Conservation (phyloP, 2,329 filamentous ascomycete species). For the Xylaria sp. region DNA sequence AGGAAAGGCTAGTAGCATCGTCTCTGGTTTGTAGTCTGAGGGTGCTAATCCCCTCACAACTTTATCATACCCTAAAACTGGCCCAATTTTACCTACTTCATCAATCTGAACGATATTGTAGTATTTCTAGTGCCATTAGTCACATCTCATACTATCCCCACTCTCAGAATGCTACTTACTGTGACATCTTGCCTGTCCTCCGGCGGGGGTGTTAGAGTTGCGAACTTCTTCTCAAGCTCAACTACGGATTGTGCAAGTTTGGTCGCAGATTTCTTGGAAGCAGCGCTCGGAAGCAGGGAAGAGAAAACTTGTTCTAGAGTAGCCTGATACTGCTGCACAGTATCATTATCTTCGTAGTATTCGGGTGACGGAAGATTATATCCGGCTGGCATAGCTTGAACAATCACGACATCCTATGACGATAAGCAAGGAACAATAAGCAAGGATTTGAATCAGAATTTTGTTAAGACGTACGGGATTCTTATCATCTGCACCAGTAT, state of each 20-base stretch:
- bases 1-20: conserved; percentile 69
- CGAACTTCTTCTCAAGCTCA: conserved; percentile 71
- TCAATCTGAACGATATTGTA: conserved; percentile 72
- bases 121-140: conserved; percentile 59
- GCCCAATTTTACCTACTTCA: conserved; percentile 65
- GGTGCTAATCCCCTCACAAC: conserved; percentile 66
- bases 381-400: conserved; percentile 57
- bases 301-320: conserved; percentile 55
- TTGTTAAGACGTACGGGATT: conserved; percentile 50
- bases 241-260: conserved; percentile 58
- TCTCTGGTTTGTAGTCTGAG: conserved; percentile 59
- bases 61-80: conserved; percentile 64
- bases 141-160: background rate
- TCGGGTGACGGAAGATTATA: conserved; percentile 71
- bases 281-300: conserved; percentile 46
- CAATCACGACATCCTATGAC: conserved; percentile 48
- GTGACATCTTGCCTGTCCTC: conserved; percentile 71
- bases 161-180: conserved; percentile 44
- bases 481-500: conserved; percentile 57
- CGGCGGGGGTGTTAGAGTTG: conserved; percentile 66
- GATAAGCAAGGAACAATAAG: conserved; percentile 23
- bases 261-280: conserved; percentile 41
- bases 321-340: conserved; percentile 63
- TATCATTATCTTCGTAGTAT: conserved; percentile 66
- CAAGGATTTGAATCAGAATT: background rate